Conservation (phyloP, 106 monocot genomes). For the Alisma plantagoaquatica region DNA sequence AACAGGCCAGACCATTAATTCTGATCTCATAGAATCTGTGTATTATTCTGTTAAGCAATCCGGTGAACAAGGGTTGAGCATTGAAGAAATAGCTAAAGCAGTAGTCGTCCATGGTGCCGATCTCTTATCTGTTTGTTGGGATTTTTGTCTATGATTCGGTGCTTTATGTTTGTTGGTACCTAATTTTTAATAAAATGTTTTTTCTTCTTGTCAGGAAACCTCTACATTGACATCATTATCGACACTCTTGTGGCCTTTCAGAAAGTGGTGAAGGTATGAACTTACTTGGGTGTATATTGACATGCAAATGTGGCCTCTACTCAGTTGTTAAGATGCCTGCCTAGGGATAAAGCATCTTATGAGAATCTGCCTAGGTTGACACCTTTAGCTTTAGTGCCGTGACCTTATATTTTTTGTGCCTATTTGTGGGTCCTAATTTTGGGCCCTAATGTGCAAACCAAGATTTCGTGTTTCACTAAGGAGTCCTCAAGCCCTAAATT, state of each 20-base stretch:
- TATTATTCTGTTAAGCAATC: constrained; percentile 37
- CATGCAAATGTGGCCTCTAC: too few species aligned
- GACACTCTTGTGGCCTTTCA: constrained; percentile 50
- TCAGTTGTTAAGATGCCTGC: too few species aligned
- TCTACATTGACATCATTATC: constrained; percentile 31
- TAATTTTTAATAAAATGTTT: not conserved
- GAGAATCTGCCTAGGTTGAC: too few species aligned
- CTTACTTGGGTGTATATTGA: too few species aligned
- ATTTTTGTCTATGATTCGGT: not conserved
- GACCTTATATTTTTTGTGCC: too few species aligned
- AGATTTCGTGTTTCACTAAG: too few species aligned
- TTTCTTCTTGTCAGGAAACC: constrained; percentile 17
- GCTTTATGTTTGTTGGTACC: not conserved
- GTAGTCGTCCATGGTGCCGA: constrained; percentile 33
- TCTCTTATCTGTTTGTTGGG: not conserved
- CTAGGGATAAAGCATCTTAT: too few species aligned
- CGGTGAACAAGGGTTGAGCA: constrained; percentile 73
- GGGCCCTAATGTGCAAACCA: too few species aligned
- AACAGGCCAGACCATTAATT: constrained; percentile 14
- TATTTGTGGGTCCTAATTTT: too few species aligned
- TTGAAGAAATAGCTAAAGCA: constrained; percentile 49
- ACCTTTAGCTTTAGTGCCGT: too few species aligned
- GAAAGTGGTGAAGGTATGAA: constrained; percentile 60
- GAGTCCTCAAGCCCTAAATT: too few species aligned
- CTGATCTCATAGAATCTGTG: constrained; percentile 40